Evolutionary conservation across 768 basidiomycete genomes (phyloP), one percentile per base, ranked within the genome.

Genomic region (Porpolomopsis calyptriformis): DNA sequence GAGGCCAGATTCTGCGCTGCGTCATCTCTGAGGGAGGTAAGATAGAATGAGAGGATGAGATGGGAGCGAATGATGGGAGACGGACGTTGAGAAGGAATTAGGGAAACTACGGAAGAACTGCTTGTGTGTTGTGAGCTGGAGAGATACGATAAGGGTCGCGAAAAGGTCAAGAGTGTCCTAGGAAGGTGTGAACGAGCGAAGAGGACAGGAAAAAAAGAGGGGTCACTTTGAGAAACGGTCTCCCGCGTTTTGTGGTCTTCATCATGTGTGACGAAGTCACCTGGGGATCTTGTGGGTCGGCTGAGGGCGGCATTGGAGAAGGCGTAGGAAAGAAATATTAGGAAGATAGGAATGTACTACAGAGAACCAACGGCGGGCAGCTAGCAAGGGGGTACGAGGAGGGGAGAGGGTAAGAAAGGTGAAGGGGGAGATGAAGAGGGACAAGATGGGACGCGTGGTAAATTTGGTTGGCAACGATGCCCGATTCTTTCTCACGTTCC

Each of bases 161-260:
- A 96, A 98, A 29, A 99, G 80, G 68, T 99, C 96, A 53, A 97
- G 83, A 35, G 92, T 96, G 65, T 99, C 96, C 96, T 99, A 23
- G 47, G 40, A 26, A 35, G 16, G 48, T 12, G 26, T 14, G 43
- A 34, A 26, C 20, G 29, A 44, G 48, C 27, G 43, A 24, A 43
- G 42, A 34, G 40, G n/a, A 52, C 46, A 39, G 50, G 47, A 42
- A 36, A 43, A 35, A 34, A 33, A 45, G 18, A 53, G 56, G 49
- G 39, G 35, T 25, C 35, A 59, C 92, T 79, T 93, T 94, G 64
- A 93, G 77, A 64, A 82, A 96, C 11, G 92, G 92, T 55, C 92
- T 76, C 51, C 92, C 92, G 59, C 92, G 80, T 72, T 90, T 89
- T 61, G 92, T 94, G 11, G 88, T 94, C 78, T 94, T 93, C 92